Evolutionary conservation across 1,139 yeast genomes (phyloP).

Genomic region (Taiozyma onychis): DNA sequence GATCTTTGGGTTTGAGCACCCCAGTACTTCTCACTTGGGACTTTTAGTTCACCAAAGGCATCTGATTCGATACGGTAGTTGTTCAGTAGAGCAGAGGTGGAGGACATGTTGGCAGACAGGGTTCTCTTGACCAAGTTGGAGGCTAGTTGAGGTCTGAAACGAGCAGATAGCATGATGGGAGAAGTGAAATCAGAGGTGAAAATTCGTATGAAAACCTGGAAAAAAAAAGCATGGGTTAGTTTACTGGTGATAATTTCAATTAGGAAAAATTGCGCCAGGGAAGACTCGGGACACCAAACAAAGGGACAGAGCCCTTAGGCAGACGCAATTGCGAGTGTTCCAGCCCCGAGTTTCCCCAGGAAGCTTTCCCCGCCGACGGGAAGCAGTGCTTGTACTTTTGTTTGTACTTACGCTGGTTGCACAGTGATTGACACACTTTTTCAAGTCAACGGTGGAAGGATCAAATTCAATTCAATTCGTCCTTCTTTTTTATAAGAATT

Average conservation of each 20-base stretch:
- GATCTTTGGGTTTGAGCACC: constrained; percentile 99
- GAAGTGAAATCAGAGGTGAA: not conserved
- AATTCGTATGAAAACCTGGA: not conserved
- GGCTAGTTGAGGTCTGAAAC: constrained; percentile 3
- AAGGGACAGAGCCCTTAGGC: too few relatives aligned
- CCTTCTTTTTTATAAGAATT: too few relatives aligned
- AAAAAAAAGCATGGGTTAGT: not conserved
- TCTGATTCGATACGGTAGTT: constrained; percentile 74
- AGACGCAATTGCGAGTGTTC: too few relatives aligned
- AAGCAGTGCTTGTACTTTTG: too few relatives aligned
- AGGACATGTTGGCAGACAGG: constrained; percentile 1
- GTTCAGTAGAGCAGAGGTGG: constrained; percentile 1
- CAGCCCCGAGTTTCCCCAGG: too few relatives aligned
- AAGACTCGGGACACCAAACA: not conserved
- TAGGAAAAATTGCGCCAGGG: not conserved
- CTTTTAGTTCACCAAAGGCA: constrained; percentile 95
- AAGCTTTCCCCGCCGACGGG: too few relatives aligned
- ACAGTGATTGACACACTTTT: too few relatives aligned
- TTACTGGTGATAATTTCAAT: too few relatives aligned
- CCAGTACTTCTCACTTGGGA: constrained; percentile 82
- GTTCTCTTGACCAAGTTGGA: constrained; percentile 3
- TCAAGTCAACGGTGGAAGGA: too few relatives aligned
- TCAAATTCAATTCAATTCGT: too few relatives aligned
- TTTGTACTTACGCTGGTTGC: too few relatives aligned
- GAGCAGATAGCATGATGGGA: constrained; percentile 1